Evolutionary conservation across 352 stramenopile genomes (phyloP).

Genomic region (Pythium brachiatum): DNA sequence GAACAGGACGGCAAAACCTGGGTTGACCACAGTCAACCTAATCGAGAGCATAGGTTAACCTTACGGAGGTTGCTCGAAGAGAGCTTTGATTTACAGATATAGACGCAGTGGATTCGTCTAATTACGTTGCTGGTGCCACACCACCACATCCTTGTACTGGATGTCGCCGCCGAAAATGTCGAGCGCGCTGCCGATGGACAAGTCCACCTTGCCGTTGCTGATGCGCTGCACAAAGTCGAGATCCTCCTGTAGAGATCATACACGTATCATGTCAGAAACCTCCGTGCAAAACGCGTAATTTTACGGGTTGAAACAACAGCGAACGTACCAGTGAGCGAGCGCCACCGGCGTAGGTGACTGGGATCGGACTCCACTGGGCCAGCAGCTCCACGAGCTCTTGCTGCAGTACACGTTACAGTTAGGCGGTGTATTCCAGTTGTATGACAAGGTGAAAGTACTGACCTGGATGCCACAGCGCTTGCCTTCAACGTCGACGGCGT

Average conservation of each 20-base stretch:
- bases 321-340: slow-evolving; percentile 80
- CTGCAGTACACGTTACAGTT: too few relatives aligned
- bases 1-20: background rate
- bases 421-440: too few relatives aligned
- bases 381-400: slow-evolving; percentile 95
- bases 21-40: background rate
- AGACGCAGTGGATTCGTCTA: slow-evolving; percentile 4
- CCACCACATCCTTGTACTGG: slow-evolving; percentile 91
- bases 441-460: too few relatives aligned
- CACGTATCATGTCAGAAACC: background rate
- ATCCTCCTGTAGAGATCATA: slow-evolving; percentile 66
- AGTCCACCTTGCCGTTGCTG: slow-evolving; percentile 92
- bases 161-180: slow-evolving; percentile 97
- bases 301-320: background rate
- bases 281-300: background rate
- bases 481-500: slow-evolving; percentile 98
- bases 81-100: slow-evolving; percentile 6
- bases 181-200: slow-evolving; percentile 97
- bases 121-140: slow-evolving; percentile 68
- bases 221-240: slow-evolving; percentile 93
- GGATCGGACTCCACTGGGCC: slow-evolving; percentile 89
- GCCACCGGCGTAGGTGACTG: slow-evolving; percentile 97
- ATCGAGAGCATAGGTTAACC: background rate
- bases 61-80: background rate
- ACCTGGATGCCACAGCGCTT: slow-evolving; percentile 94